Conservation (phyloP, 2,329 filamentous ascomycete species). For the Epichloe glyceriae region DNA sequence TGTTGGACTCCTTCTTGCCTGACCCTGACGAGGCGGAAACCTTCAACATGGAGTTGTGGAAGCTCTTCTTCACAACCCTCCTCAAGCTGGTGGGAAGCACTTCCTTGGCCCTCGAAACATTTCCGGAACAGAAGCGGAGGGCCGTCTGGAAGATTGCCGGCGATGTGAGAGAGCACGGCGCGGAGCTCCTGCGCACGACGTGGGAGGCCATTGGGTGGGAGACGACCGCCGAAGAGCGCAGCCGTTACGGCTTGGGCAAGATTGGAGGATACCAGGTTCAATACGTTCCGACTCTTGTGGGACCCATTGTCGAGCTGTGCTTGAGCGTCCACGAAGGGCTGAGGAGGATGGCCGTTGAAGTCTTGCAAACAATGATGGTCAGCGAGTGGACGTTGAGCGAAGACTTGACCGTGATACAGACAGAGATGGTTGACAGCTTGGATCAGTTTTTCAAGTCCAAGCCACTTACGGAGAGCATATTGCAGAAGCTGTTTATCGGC, state of each 20-base stretch:
- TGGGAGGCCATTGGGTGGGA: slow-evolving; percentile 99
- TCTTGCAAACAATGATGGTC: slow-evolving; percentile 94
- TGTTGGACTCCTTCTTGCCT: slow-evolving; percentile 76
- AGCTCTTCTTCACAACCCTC: slow-evolving; percentile 78
- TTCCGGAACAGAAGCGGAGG: slow-evolving; percentile 88
- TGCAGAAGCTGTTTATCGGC: slow-evolving; percentile 83
- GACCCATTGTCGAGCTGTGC: slow-evolving; percentile 85
- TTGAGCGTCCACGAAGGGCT: slow-evolving; percentile 90
- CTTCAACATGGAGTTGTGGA: slow-evolving; percentile 92
- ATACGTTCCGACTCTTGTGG: slow-evolving; percentile 85
- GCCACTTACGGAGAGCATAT: slow-evolving; percentile 71
- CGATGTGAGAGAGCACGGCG: slow-evolving; percentile 84
- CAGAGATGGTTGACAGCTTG: slow-evolving; percentile 90
- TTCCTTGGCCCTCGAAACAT: slow-evolving; percentile 82
- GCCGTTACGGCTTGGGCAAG: slow-evolving; percentile 63
- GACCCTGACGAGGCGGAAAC: slow-evolving; percentile 80
- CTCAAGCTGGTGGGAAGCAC: slow-evolving; percentile 82
- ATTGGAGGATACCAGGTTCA: slow-evolving; percentile 97
- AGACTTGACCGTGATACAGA: slow-evolving; percentile 81
- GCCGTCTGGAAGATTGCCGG: slow-evolving; percentile 99
- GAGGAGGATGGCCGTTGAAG: slow-evolving; percentile 78
- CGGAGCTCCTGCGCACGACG: slow-evolving; percentile 67
- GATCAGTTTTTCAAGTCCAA: slow-evolving; percentile 85
- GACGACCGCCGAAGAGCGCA: slow-evolving; percentile 63
- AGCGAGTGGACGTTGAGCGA: slow-evolving; percentile 96